phyloP scores from a whole-genome alignment of 129 eudicot genomes.

The Pittosporum tobira region DNA sequence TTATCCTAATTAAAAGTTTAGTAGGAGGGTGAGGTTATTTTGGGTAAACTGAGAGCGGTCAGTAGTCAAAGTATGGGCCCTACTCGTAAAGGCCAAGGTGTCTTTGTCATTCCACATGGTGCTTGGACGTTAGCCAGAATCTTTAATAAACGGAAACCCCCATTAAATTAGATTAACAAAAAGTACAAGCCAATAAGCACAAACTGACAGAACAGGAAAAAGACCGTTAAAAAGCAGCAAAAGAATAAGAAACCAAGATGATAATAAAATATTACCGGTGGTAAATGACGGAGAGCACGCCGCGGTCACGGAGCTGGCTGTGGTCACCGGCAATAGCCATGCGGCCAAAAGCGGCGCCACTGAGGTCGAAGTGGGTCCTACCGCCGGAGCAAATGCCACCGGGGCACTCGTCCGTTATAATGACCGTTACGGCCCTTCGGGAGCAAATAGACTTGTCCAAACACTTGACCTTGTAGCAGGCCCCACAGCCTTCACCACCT shows the following conservation, averaged over 20 bases:
- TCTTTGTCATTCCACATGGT: constrained; percentile 10
- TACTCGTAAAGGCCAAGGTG: not conserved
- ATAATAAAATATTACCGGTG: constrained; percentile 41
- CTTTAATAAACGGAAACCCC: not conserved
- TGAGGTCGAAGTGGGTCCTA: constrained; percentile 76
- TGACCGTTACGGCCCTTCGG: constrained; percentile 67
- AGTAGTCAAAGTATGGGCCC: not conserved
- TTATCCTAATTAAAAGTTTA: no score
- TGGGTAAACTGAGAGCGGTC: not conserved
- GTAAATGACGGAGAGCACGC: constrained; percentile 48
- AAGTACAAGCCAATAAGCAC: constrained; percentile 8
- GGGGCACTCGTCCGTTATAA: constrained; percentile 84
- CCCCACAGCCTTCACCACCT: constrained; percentile 94
- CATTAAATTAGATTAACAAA: constrained; percentile 1
- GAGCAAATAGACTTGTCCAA: constrained; percentile 75
- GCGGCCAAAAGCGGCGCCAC: constrained; percentile 95
- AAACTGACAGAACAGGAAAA: constrained; percentile 24
- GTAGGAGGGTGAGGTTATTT: no score
- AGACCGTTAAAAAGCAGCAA: constrained; percentile 25
- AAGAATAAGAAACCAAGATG: not conserved
- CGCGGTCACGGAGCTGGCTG: constrained; percentile 68
- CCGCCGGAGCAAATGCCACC: constrained; percentile 71
- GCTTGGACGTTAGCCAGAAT: not conserved
- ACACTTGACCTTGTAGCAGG: constrained; percentile 88
- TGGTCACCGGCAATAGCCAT: constrained; percentile 74